Percentiles rank a stretch among this genome's conserved stretches.
Evolutionary conservation across 768 basidiomycete genomes (phyloP).

Genomic region (Termitomyces sp.): DNA sequence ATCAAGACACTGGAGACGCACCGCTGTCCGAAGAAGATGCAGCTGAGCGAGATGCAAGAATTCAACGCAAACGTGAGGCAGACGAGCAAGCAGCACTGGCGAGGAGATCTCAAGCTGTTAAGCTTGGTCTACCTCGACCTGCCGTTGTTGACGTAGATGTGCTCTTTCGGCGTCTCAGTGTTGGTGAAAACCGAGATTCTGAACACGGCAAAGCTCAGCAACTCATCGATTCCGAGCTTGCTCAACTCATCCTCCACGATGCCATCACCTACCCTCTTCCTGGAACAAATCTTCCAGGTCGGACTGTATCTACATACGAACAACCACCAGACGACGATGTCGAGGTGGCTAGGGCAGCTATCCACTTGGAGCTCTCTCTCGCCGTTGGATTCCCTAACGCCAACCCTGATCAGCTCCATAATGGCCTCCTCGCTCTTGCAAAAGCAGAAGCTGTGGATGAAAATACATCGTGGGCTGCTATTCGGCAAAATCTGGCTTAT

Average conservation of each 20-base stretch:
- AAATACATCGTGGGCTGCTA: conserved; percentile 65
- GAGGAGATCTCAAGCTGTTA: conserved; percentile 76
- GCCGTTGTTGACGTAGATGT: conserved; percentile 70
- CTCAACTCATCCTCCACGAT: conserved; percentile 80
- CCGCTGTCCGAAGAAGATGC: conserved; percentile 77
- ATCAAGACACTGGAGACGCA: conserved; percentile 35
- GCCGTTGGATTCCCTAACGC: conserved; percentile 85
- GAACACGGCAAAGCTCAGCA: conserved; percentile 48
- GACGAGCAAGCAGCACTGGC: conserved; percentile 81
- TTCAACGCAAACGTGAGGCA: conserved; percentile 63
- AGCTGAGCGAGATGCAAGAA: conserved; percentile 80
- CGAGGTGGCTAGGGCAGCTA: conserved; percentile 59
- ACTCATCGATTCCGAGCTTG: conserved; percentile 77
- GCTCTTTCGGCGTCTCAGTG: conserved; percentile 58
- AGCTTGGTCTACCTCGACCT: conserved; percentile 81
- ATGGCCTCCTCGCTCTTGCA: conserved; percentile 65
- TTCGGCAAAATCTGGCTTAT: conserved; percentile 61
- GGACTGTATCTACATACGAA: conserved; percentile 62
- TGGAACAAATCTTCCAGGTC: conserved; percentile 77
- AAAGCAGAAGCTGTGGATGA: conserved; percentile 62
- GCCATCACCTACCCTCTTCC: conserved; percentile 84
- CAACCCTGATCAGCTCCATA: conserved; percentile 70
- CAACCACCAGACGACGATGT: conserved; percentile 79
- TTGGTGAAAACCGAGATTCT: conserved; percentile 40
- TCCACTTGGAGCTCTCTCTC: conserved; percentile 79